Base-by-base conservation (phyloP, 495 filamentous ascomycete species). In the Venustampulla echinocandica region DNA sequence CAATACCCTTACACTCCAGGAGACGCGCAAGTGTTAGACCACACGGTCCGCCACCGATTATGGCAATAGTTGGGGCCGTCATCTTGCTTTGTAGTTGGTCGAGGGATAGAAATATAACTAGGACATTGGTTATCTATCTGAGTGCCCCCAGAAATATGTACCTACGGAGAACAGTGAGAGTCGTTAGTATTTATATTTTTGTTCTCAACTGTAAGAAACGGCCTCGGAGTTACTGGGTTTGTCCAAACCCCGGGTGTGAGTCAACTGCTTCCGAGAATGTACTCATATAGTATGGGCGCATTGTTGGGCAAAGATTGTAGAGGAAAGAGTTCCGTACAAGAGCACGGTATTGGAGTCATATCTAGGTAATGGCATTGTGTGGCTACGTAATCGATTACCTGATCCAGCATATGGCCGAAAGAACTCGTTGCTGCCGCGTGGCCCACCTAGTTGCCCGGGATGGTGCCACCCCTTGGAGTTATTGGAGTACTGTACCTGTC, bases 11-110 rank as follows among this genome's bases (percentile, higher is more conserved):
- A 32, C 36, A 32, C 24, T 48, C 35, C 25, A 81, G 68, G 23
- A 80, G 65, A 11, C 71, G 68, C 18, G 74, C 77, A 19, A 81
- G 61, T 50, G 65, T 69, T 44, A 72, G 68, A 30, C 77, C 76
- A 15, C 63, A 61, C 4, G 76, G 76, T 17, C 77, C 76, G 44
- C 67, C 75, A 48, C 76, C 76, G 34, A 80, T 63, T 42, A 80
- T 79, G 50, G 76, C 74, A 42, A 80, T 73, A 11, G 23, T 43
- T 49, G 46, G 46, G 37, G 37, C 35, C 18, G 37, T 21, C 46
- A 40, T 48, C 17, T 36, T 48, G 44, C 22, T 39, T 47, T 38
- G 34, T 39, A 24, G 34, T 47, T 47, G 34, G 34, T 47, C 44
- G 33, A 47, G 44, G 44, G 34, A 38, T 38, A 20, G 34, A 39